These are phyloP conservation scores for Chionographis japonica DNA, from an alignment of 106 monocot genomes.

Conservation along the genomic window DNA sequence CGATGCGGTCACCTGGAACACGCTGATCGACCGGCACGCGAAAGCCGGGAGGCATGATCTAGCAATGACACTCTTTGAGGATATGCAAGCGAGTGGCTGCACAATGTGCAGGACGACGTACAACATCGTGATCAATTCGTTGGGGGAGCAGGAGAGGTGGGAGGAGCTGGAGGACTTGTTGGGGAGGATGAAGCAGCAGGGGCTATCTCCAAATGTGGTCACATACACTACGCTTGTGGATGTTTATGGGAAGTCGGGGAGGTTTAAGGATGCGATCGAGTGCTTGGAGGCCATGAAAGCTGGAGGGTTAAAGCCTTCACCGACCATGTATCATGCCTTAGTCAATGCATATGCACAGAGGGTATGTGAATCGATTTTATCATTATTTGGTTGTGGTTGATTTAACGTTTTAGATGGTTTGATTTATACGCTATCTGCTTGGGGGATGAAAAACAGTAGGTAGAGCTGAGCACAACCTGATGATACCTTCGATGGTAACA, in stretches of 20 bases:
- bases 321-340: slow-evolving; percentile 86
- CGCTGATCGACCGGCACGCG: slow-evolving; percentile 73
- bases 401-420: background rate
- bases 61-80: slow-evolving; percentile 64
- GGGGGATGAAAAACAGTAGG: too few relatives aligned
- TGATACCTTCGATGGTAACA: too few relatives aligned
- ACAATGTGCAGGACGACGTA: slow-evolving; percentile 67
- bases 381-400: background rate
- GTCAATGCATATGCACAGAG: slow-evolving; percentile 97
- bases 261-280: slow-evolving; percentile 76
- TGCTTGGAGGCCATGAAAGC: slow-evolving; percentile 79
- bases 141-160: slow-evolving; percentile 74
- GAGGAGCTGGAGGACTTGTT: slow-evolving; percentile 57
- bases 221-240: slow-evolving; percentile 94
- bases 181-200: slow-evolving; percentile 55
- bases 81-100: slow-evolving; percentile 62
- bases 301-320: slow-evolving; percentile 61
- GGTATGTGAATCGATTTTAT: slow-evolving; percentile 24
- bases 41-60: slow-evolving; percentile 65
- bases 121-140: slow-evolving; percentile 80
- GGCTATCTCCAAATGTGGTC: slow-evolving; percentile 69
- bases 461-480: too few relatives aligned
- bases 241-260: slow-evolving; percentile 88
- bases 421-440: too few relatives aligned
- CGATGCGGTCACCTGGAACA: slow-evolving; percentile 81